phyloP scores from a whole-genome alignment of 805 yeast species.

The Isabelozyma pseudorhagii region DNA sequence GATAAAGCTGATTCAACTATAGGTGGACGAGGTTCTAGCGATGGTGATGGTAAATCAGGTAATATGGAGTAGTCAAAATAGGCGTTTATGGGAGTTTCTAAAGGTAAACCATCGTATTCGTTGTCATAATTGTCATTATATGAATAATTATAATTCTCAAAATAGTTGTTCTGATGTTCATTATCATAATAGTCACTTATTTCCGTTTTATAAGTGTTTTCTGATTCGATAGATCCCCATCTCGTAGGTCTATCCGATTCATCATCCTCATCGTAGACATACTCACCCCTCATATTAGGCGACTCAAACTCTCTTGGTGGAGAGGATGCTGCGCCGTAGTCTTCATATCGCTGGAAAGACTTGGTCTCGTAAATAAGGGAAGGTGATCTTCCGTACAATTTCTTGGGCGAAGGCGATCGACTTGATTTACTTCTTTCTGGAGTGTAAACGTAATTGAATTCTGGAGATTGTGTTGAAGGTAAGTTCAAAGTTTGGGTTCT shows the following conservation, averaged over 20 bases:
- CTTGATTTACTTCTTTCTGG: constrained; percentile 8
- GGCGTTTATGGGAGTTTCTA: constrained; percentile 18
- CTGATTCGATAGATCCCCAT: constrained; percentile 1
- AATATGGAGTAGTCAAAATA: constrained; percentile 33
- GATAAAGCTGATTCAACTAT: constrained; percentile 24
- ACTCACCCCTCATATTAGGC: neutral
- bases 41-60: constrained; percentile 27
- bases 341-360: neutral
- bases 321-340: constrained; percentile 4
- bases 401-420: constrained; percentile 29
- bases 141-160: neutral
- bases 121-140: neutral
- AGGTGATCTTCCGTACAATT: constrained; percentile 19
- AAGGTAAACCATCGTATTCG: neutral
- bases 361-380: constrained; percentile 11
- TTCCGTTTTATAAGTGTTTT: neutral
- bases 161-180: constrained; percentile 5
- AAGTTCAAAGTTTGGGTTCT: neutral
- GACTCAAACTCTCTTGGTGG: constrained; percentile 4
- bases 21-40: constrained; percentile 10
- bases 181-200: constrained; percentile 5
- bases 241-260: neutral
- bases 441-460: neutral
- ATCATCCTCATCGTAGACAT: neutral
- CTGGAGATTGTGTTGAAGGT: neutral